Conservation (phyloP, 495 filamentous ascomycete genomes). For the Hypomontagnella submonticulosa region DNA sequence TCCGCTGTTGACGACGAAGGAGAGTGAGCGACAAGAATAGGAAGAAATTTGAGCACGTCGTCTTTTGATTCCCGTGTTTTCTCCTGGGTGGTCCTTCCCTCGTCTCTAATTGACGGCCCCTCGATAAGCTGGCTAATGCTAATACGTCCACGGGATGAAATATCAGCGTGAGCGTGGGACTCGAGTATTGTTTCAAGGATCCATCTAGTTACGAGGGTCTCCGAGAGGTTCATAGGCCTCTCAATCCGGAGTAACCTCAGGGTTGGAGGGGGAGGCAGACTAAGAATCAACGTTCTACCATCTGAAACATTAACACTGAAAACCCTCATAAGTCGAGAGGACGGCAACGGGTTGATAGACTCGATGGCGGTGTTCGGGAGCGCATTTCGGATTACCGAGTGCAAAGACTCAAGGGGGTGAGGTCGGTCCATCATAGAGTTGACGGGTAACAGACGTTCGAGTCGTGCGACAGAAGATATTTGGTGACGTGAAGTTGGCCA, state of each 20-base stretch:
- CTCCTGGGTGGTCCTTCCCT: background rate
- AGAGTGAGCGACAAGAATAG: conserved; percentile 48
- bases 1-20: conserved; percentile 37
- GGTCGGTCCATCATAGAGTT: conserved; percentile 55
- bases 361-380: conserved; percentile 47
- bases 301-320: conserved; percentile 52
- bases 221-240: conserved; percentile 48
- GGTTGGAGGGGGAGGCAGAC: conserved; percentile 48
- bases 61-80: conserved; percentile 7
- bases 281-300: conserved; percentile 49
- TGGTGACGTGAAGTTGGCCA: conserved; percentile 40
- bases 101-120: background rate
- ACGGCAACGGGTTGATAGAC: conserved; percentile 42
- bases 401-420: conserved; percentile 48
- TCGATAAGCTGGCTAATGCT: conserved; percentile 3
- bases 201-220: conserved; percentile 50
- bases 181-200: conserved; percentile 37
- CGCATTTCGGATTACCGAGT: conserved; percentile 46
- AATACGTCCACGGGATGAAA: background rate
- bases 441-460: conserved; percentile 25
- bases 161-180: conserved; percentile 1
- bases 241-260: conserved; percentile 56
- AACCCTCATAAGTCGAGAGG: conserved; percentile 48
- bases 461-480: conserved; percentile 39
- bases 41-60: conserved; percentile 43